Conservation (phyloP, 495 filamentous ascomycete species). For the Cercophora sp. region DNA sequence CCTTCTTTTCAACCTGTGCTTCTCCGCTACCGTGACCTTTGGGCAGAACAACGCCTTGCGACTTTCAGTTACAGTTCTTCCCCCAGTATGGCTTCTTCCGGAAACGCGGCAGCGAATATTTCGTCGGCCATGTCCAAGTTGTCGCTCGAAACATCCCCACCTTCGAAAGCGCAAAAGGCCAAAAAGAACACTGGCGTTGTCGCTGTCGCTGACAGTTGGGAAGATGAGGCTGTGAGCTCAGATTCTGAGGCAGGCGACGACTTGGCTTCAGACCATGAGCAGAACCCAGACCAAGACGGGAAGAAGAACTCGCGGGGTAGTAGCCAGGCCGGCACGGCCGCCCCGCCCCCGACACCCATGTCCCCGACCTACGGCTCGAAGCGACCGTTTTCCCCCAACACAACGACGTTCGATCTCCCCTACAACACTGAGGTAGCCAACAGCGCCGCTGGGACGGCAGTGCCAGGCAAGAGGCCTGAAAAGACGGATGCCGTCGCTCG, state of each 20-base stretch:
- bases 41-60: background rate
- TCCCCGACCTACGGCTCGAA: conserved; percentile 45
- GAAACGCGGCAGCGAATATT: conserved; percentile 18
- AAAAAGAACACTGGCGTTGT: conserved; percentile 42
- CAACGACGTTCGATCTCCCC: conserved; percentile 8
- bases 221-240: conserved; percentile 61
- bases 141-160: conserved; percentile 26
- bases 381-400: conserved; percentile 26
- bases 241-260: conserved; percentile 26
- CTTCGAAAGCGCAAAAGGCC: conserved; percentile 14
- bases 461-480: conserved; percentile 56
- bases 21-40: background rate
- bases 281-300: background rate
- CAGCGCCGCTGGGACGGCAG: background rate
- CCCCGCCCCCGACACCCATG: conserved; percentile 59
- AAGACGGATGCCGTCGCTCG: conserved; percentile 90
- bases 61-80: background rate
- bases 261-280: conserved; percentile 34
- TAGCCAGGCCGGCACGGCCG: conserved; percentile 29
- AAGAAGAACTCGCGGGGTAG: background rate
- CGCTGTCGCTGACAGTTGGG: conserved; percentile 75
- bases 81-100: conserved; percentile 20
- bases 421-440: background rate
- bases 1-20: background rate
- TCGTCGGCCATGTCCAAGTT: conserved; percentile 34